These are phyloP conservation scores for Wickerhamomyces bovis DNA, from an alignment of 805 yeast species.

Conservation along the genomic window DNA sequence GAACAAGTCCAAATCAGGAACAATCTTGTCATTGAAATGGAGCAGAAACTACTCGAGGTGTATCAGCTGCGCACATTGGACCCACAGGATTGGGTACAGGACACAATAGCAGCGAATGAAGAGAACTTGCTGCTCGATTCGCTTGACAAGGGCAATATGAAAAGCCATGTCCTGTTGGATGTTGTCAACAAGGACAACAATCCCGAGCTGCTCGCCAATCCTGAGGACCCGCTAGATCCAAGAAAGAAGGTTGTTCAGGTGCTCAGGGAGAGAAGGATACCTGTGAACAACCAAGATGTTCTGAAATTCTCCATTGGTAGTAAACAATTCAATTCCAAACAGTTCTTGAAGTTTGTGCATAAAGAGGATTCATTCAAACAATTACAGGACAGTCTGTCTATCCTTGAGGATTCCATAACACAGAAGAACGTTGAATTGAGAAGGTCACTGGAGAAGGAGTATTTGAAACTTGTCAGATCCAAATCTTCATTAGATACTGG, in stretches of 20 bases:
- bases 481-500: conserved; percentile 61
- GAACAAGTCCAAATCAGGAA: neutral
- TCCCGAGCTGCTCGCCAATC: conserved; percentile 25
- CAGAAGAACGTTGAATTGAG: conserved; percentile 45
- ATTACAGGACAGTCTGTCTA: conserved; percentile 40
- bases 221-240: conserved; percentile 53
- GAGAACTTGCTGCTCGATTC: conserved; percentile 18
- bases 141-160: conserved; percentile 7
- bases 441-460: conserved; percentile 50
- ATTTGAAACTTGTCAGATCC: conserved; percentile 55
- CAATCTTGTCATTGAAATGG: conserved; percentile 10
- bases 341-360: conserved; percentile 51
- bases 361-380: conserved; percentile 47
- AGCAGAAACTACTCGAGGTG: conserved; percentile 27
- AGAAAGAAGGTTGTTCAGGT: conserved; percentile 39
- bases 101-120: conserved; percentile 25
- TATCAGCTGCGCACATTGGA: conserved; percentile 39
- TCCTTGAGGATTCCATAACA: conserved; percentile 43
- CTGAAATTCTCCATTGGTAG: conserved; percentile 48
- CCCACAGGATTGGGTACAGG: conserved; percentile 36
- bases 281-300: conserved; percentile 31
- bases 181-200: conserved; percentile 22
- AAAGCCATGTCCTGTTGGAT: conserved; percentile 9
- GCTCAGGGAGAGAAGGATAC: conserved; percentile 32
- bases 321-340: conserved; percentile 51